Percentiles rank a stretch among this genome's conserved stretches.
phyloP scores from a whole-genome alignment of 2,329 filamentous ascomycete genomes.

The Fusarium proliferatum region DNA sequence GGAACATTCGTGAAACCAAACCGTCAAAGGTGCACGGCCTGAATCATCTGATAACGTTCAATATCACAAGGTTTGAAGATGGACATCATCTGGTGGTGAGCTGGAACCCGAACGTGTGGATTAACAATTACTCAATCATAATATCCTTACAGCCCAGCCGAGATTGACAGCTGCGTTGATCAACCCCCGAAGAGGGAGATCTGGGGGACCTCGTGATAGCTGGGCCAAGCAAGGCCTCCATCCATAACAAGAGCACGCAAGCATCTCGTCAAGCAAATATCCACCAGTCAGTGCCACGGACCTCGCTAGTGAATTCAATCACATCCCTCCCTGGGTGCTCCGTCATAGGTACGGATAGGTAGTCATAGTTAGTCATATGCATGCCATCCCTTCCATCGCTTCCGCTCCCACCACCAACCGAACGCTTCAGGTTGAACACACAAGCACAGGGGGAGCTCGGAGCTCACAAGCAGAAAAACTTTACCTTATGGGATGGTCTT shows the following conservation, averaged over 20 bases:
- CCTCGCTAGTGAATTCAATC: constrained; percentile 6
- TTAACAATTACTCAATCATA: neutral
- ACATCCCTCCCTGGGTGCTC: neutral
- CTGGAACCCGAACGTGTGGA: neutral
- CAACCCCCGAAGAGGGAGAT: constrained; percentile 11
- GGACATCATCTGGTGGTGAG: neutral
- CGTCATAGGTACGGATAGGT: neutral
- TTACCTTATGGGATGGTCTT: neutral
- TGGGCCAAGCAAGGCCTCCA: neutral
- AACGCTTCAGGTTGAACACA: constrained; percentile 26
- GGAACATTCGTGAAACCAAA: constrained; percentile 33
- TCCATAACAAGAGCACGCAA: constrained; percentile 19
- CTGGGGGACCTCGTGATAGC: constrained; percentile 21
- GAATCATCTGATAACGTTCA: constrained; percentile 9
- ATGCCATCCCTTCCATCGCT: constrained; percentile 20
- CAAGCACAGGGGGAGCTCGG: constrained; percentile 5
- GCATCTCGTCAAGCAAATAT: constrained; percentile 24
- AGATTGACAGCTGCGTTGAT: constrained; percentile 27
- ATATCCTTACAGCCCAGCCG: constrained; percentile 7
- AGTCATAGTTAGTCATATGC: constrained; percentile 21
- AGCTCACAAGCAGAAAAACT: neutral
- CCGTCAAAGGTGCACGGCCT: constrained; percentile 19
- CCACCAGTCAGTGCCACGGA: constrained; percentile 25
- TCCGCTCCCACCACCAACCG: constrained; percentile 2
- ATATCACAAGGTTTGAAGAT: neutral